Evolutionary conservation across 2,329 filamentous ascomycete genomes (phyloP), one percentile per base, ranked within the genome.

Genomic region (Aotearoamyces nothofagi): DNA sequence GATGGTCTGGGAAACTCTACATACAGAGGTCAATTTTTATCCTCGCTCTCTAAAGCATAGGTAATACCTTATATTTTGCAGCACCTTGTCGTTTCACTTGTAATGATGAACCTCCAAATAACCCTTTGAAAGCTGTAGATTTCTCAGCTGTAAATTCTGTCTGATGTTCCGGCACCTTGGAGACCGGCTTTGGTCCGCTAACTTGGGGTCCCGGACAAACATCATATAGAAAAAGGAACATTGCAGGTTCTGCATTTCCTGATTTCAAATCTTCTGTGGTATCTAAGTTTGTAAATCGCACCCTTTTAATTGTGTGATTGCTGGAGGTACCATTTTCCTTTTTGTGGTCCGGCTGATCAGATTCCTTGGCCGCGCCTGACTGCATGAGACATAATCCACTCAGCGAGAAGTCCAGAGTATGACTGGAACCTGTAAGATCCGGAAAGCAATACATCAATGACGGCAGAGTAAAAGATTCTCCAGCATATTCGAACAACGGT

Each of bases 1-100:
- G 66, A 33, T 71, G 67, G 8, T 60, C 54, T 2, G 67, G 67
- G 30, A 71, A 71, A 0, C 47, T 47, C n/a, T n/a, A n/a, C n/a
- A n/a, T n/a, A n/a, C n/a, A n/a, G n/a, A n/a, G n/a, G n/a, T n/a
- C n/a, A n/a, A n/a, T n/a, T n/a, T n/a, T n/a, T n/a, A n/a, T n/a
- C n/a, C n/a, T n/a, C n/a, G n/a, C n/a, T n/a, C n/a, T n/a, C n/a
- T n/a, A n/a, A n/a, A n/a, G n/a, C n/a, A n/a, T n/a, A n/a, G n/a
- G n/a, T n/a, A n/a, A n/a, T n/a, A n/a, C n/a, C 20, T 52, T 52
- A 35, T 67, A 70, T 23, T 50, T 45, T 3, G 49, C 46, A 0
- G 67, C 61, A 0, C 65, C 64, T 11, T 53, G 44, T 14, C 51
- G 52, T 26, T 52, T 52, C 27, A 66, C 52, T 29, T 41, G 39